phyloP scores from a whole-genome alignment of 192 early-diverging fungal genomes.

The Umbelopsis sp. region DNA sequence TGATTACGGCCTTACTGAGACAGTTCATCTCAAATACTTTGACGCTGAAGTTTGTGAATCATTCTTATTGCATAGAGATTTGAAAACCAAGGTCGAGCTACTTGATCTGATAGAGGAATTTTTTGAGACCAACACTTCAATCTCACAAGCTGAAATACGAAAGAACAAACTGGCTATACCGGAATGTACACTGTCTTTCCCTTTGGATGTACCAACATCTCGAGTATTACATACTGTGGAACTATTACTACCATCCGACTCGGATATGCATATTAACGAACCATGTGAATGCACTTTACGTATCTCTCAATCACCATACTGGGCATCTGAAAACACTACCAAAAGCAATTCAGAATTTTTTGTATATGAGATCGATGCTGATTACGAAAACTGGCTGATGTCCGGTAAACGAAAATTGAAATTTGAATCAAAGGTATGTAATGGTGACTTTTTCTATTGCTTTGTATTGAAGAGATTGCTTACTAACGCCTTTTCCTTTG shows the following conservation, averaged over 20 bases:
- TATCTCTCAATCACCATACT: slow-evolving; percentile 58
- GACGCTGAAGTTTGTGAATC: slow-evolving; percentile 50
- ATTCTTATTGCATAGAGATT: slow-evolving; percentile 51
- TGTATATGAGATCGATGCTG: slow-evolving; percentile 64
- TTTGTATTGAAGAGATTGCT: not conserved
- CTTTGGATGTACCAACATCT: slow-evolving; percentile 48
- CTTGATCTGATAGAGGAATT: slow-evolving; percentile 55
- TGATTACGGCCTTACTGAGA: slow-evolving; percentile 62
- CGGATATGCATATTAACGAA: slow-evolving; percentile 55
- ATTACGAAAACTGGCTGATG: slow-evolving; percentile 71
- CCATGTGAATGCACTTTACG: slow-evolving; percentile 56
- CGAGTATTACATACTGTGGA: slow-evolving; percentile 58
- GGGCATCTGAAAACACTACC: slow-evolving; percentile 35
- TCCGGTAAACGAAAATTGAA: slow-evolving; percentile 62
- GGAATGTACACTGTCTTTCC: slow-evolving; percentile 37
- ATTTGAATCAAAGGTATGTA: slow-evolving; percentile 59
- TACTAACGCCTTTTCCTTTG: not conserved
- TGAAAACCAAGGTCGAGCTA: slow-evolving; percentile 52
- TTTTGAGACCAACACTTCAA: slow-evolving; percentile 46
- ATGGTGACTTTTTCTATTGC: no score
- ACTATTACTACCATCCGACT: slow-evolving; percentile 41
- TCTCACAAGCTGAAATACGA: slow-evolving; percentile 14
- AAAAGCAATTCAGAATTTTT: slow-evolving; percentile 40
- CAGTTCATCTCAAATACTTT: slow-evolving; percentile 56
- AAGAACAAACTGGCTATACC: slow-evolving; percentile 6